Percentiles rank a stretch among this genome's conserved stretches.
These are phyloP conservation scores for Parathielavia hyrcaniae DNA, from an alignment of 495 filamentous ascomycete species.

Conservation along the genomic window DNA sequence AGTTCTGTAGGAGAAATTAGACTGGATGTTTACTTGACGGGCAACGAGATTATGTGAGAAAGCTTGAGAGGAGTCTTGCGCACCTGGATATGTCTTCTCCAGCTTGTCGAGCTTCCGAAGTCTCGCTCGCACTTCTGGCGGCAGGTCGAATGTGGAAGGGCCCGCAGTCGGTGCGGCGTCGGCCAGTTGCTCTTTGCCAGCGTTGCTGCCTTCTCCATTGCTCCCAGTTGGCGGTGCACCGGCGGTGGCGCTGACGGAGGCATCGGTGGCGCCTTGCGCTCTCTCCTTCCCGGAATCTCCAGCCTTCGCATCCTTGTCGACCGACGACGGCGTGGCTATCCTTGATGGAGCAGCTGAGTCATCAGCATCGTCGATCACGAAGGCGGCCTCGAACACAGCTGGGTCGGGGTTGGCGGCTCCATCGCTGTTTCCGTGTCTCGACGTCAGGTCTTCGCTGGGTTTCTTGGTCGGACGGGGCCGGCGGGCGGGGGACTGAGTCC, in stretches of 20 bases:
- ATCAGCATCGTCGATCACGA: conserved; percentile 70
- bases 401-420: conserved; percentile 58
- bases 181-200: conserved; percentile 9
- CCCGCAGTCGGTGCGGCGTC: background rate
- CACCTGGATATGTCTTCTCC: conserved; percentile 82
- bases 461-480: conserved; percentile 42
- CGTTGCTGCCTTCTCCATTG: conserved; percentile 16
- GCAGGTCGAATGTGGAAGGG: conserved; percentile 51
- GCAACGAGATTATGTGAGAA: background rate
- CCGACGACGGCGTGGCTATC: conserved; percentile 45
- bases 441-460: conserved; percentile 35
- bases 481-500: conserved; percentile 35
- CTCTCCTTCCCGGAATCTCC: conserved; percentile 27
- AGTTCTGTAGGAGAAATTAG: conserved; percentile 54
- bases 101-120: conserved; percentile 76
- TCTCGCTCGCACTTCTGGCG: conserved; percentile 64
- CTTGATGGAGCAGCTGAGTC: conserved; percentile 45
- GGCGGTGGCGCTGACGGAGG: background rate
- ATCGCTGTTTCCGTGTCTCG: conserved; percentile 39
- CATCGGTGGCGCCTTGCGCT: conserved; percentile 20
- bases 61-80: conserved; percentile 11
- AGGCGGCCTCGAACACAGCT: conserved; percentile 74
- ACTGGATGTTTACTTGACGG: no score
- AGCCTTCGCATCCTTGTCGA: conserved; percentile 28
- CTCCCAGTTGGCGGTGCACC: background rate